Conservation (phyloP, 1,139 yeast species). For the Saccharomyces hybrid region DNA sequence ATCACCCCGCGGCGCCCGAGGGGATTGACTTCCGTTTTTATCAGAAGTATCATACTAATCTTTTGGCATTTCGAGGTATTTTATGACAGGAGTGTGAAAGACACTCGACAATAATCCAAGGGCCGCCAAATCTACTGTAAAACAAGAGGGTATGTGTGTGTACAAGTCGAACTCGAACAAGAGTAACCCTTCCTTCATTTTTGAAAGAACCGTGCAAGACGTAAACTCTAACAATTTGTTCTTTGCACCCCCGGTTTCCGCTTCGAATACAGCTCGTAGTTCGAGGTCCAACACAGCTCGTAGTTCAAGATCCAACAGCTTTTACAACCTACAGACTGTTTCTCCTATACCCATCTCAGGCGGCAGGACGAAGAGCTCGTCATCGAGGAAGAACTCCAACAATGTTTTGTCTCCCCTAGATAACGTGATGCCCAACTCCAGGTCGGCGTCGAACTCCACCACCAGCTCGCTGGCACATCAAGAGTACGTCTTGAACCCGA, state of each 20-base stretch:
- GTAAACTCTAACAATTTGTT: neutral
- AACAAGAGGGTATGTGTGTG: conserved; percentile 5
- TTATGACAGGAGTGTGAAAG: neutral
- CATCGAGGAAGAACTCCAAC: neutral
- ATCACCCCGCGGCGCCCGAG: neutral
- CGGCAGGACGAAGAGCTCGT: neutral
- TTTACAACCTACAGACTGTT: neutral
- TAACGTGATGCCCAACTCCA: neutral
- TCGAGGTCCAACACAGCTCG: neutral
- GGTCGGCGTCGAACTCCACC: conserved; percentile 1
- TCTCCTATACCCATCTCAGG: neutral
- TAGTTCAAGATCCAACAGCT: neutral
- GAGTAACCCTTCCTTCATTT: neutral
- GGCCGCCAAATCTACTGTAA: conserved; percentile 6
- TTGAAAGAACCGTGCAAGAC: neutral
- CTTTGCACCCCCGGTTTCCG: neutral
- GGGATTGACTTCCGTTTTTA: neutral
- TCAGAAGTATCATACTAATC: conserved; percentile 1
- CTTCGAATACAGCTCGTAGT: neutral
- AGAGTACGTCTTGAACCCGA: conserved; percentile 7
- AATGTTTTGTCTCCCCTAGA: neutral
- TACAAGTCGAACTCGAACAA: neutral
- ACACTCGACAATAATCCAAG: neutral
- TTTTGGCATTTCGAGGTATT: neutral
- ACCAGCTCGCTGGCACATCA: conserved; percentile 7